Base-by-base conservation (phyloP, 306 rosid genomes). In the Cucurbita argyrosperma region DNA sequence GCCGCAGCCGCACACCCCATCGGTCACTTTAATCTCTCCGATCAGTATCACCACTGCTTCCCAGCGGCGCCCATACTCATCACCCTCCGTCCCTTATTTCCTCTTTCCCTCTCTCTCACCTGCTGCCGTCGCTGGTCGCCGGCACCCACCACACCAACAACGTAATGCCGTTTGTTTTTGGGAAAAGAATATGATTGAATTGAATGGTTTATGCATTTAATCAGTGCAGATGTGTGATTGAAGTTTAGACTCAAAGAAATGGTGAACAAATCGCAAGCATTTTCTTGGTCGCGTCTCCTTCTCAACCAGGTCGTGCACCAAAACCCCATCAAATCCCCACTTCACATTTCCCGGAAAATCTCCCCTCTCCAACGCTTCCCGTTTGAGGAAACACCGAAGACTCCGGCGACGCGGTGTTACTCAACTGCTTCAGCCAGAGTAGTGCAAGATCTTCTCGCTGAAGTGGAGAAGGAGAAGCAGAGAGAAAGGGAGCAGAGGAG, bases 401-500 rank as follows among this genome's bases (percentile, higher is more conserved):
- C 77, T 68, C 53, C 54, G 0, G 72, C 84, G 1, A 77, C 74
- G 43, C 53, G 60, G 78, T 74, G 16, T 21, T 90, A 82, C 79
- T 88, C 86, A 75, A 78, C 96, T 7, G 70, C 71, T 35, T 77
- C 84, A 5, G 5, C 77, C 3, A 79, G 74, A 69, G 68, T 76
- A 58, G 83, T 81, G 63, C 80, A 79, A 12, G 92, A 88, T 61
- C 87, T 92, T 66, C 82, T 84, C 35, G 83, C 71, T 5, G 84
- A 87, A 65, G 87, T 90, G 46, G 96, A 90, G 80, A 84, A 58
- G 52, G 98, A 92, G 11, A 85, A 84, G 83, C 82, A 79, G 42
- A 77, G 86, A 66, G 93, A 86, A 75, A 83, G 78, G 56, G 82
- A 86, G 76, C 86, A 79, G 76, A 74, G 90, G 74, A 18, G 57